Evolutionary conservation across 2,329 filamentous ascomycete species (phyloP), one percentile per base, ranked within the genome.

Genomic region (Macrophomina pseudophaseolina): DNA sequence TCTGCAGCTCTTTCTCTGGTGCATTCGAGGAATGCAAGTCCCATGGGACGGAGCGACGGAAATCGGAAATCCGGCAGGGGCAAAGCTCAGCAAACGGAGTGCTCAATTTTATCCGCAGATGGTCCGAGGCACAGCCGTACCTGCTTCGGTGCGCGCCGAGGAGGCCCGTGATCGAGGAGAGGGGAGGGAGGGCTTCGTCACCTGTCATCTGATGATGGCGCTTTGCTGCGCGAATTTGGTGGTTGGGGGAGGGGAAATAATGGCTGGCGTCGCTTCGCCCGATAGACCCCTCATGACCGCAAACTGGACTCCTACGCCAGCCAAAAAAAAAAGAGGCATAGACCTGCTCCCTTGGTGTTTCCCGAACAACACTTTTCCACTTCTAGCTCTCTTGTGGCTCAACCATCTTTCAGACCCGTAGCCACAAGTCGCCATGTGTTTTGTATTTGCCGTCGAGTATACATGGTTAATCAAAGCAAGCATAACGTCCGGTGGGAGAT

Each of bases 171-270:
- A 28, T 48, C 18, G 14, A 49, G 32, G 58, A 32, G 30, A 28
- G 2, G 3, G 23, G 23, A n/a, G n/a, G 23, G 23, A 23, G 23
- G 23, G n/a, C 30, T 49, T 49, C 58, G 44, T 62, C 42, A 62
- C 42, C 58, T 62, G 58, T 62, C 58, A 35, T 62, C 42, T 62
- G 42, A 49, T 38, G 58, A 62, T 62, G 58, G 58, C 58, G 42
- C 28, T 46, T 32, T 54, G 12, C 5, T 62, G 58, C 58, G 58
- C 58, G 58, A 62, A 62, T 62, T 62, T 62, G 42, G 30, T 16
- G 28, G 56, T 60, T n/a, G 56, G 30, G n/a, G 40, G 30, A 14
- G 40, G n/a, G 35, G 14, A 32, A 44, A 32, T 44, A 38, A 23
- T 38, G 18, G 58, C 44, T 48, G 40, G 28, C 42, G 16, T 12